Evolutionary conservation across 331 rosid genomes (phyloP), one percentile per base, ranked within the genome.

Genomic region (Acacia pycnantha): DNA sequence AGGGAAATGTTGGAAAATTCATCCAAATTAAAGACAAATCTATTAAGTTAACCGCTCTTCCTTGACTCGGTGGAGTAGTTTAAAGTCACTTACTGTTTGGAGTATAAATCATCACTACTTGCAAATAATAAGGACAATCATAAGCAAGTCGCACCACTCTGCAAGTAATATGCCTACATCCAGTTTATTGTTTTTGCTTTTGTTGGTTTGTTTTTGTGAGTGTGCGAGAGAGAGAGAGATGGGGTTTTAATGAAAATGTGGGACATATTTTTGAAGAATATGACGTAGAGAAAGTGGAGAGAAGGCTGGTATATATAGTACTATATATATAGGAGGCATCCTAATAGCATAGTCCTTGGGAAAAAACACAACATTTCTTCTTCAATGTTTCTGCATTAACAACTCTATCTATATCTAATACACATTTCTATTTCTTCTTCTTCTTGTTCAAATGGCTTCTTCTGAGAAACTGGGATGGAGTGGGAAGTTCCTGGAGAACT

Each of bases 381-480:
- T 68, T 68, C 73, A 10, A 65, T 56, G 11, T 7, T 19, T 53
- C 61, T 21, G 24, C 61, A 53, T 2, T 53, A 53, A 19, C 8
- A 51, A 51, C 22, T 16, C 58, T 51, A 1, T 16, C 12, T 48
- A 4, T 51, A 51, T 51, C 58, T 18, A 18, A 58, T 22, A 22
- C 6, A n/a, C 8, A 10, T 59, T 18, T 26, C 33, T 22, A 5
- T 11, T 26, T 13, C 68, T 4, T 2, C 6, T 22, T 58, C 40
- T 64, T 13, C 41, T 27, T 64, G 9, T n/a, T 56, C 64, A 87
- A 87, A 87, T 84, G 88, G 86, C 77, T 21, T 82, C 79, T 15
- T 83, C 85, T 86, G 88, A 77, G 80, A 94, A 88, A 79, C 79
- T 79, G 16, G 59, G 87, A 75, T 33, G 90, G 50, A 84, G 82